phyloP scores from a whole-genome alignment of 768 basidiomycete species.

The Rhodotorula diobovata region DNA sequence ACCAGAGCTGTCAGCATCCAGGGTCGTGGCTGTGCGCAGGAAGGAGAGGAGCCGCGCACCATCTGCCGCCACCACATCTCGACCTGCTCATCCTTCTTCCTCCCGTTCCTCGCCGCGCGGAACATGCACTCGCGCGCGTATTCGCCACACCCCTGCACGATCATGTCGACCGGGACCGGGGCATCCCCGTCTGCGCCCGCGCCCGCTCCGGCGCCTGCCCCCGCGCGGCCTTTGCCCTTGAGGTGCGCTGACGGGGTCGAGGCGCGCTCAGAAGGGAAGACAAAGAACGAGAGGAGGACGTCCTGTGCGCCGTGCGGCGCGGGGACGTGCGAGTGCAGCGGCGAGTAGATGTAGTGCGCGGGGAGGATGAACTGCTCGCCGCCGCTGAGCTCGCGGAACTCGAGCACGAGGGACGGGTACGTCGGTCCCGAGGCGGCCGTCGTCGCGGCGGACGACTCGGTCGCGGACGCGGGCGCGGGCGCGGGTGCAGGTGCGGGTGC shows the following conservation, averaged over 20 bases:
- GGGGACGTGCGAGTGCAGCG: constrained; percentile 6
- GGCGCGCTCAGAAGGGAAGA: constrained; percentile 17
- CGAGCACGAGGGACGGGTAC: constrained; percentile 8
- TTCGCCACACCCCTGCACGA: constrained; percentile 16
- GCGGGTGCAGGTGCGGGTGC: background rate
- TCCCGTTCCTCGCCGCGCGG: constrained; percentile 13
- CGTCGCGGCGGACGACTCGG: background rate
- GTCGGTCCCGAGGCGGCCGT: background rate
- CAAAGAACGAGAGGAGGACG: constrained; percentile 36
- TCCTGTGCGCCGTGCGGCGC: background rate
- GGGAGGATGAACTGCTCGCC: constrained; percentile 25
- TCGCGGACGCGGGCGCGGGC: background rate
- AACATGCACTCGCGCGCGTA: constrained; percentile 11
- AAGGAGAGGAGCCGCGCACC: background rate
- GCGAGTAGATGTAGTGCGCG: constrained; percentile 16
- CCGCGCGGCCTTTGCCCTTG: constrained; percentile 1
- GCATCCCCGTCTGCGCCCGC: background rate
- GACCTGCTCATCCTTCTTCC: constrained; percentile 6
- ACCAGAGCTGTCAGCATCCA: too few species aligned
- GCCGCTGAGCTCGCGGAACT: constrained; percentile 14
- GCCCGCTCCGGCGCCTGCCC: background rate
- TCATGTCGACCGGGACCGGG: constrained; percentile 28
- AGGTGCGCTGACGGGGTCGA: background rate
- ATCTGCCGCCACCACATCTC: constrained; percentile 29
- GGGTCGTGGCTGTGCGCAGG: background rate